These are phyloP conservation scores for Acacia acuminata DNA, from an alignment of 306 rosid genomes.

Conservation along the genomic window DNA sequence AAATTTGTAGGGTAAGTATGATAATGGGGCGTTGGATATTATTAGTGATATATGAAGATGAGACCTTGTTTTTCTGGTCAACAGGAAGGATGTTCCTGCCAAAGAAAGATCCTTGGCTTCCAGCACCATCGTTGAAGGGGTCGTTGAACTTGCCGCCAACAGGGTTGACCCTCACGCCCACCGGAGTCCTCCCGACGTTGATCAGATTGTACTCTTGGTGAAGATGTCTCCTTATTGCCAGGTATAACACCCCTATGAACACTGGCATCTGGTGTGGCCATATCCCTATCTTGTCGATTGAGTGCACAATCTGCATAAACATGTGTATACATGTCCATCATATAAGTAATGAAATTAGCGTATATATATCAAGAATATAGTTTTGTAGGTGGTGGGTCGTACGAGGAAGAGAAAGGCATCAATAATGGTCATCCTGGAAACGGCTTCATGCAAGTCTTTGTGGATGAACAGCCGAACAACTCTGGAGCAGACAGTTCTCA, in stretches of 20 bases:
- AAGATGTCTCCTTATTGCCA: slow-evolving; percentile 47
- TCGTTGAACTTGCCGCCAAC: slow-evolving; percentile 55
- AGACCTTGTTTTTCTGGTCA: slow-evolving; percentile 49
- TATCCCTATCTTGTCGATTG: slow-evolving; percentile 53
- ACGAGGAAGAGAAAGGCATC: slow-evolving; percentile 49
- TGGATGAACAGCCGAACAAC: slow-evolving; percentile 31
- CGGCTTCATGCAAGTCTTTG: slow-evolving; percentile 46
- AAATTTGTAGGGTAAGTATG: too few species aligned
- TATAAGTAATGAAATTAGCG: background rate
- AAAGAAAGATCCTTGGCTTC: slow-evolving; percentile 54
- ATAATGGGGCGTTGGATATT: too few species aligned
- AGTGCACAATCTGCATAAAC: slow-evolving; percentile 52
- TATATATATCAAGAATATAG: background rate
- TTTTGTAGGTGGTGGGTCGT: background rate
- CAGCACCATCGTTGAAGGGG: slow-evolving; percentile 58
- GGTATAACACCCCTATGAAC: slow-evolving; percentile 40
- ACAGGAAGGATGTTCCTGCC: slow-evolving; percentile 61
- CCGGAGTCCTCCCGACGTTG: slow-evolving; percentile 55
- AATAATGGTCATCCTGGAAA: slow-evolving; percentile 45
- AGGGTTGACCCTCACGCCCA: slow-evolving; percentile 50
- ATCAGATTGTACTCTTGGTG: slow-evolving; percentile 56
- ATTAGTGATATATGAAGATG: background rate
- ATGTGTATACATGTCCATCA: background rate
- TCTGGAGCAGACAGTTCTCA: slow-evolving; percentile 13
- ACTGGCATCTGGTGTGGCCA: slow-evolving; percentile 58